Evolutionary conservation across 192 early-diverging fungal genomes (phyloP), one percentile per base, ranked within the genome.

Genomic region (Backusella liffmaniae): DNA sequence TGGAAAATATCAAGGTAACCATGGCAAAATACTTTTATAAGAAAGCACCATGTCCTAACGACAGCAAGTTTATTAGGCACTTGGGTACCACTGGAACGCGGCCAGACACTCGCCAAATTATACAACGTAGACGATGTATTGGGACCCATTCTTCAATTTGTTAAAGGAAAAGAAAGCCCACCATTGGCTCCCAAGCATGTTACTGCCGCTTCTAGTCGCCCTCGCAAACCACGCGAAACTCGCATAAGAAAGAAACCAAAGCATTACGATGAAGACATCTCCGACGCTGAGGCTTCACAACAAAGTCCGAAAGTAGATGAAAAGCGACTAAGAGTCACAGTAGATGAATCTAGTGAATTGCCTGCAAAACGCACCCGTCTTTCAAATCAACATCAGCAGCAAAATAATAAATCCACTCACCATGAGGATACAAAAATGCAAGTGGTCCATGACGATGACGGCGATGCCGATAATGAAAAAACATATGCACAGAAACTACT

Each of bases 1-100:
- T 81, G 97, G 97, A 73, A 97, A 96, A 85, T 99, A 98, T 78
- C 97, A 79, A 85, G 97, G 97, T 76, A 96, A 89, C 21, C 90
- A 88, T 15, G 4, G 18, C 36, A 32, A 32, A 32, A 3, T 32
- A 32, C 1, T 3, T 32, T 32, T 32, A 32, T 3, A 32, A 32
- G 26, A 26, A 26, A 26, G 0, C 26, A 26, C 26, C 32, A 32
- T 32, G 32, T 32, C 21, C 9, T n/a, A 36, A 36, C 26, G 13
- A 29, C 18, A 18, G 42, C 70, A 13, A 70, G 26, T 72, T 4
- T 35, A 15, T 16, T 74, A 86, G 82, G 85, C 39, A 88, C 80
- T 41, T 94, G 94, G 94, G 89, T 99, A 12, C 98, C 98, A 4
- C 92, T 92, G 76, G 86, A 88, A 36, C 86, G 93, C 7, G 96